Percentiles rank a stretch among this genome's conserved stretches.
Conservation (phyloP, 2,329 filamentous ascomycete species). For the Didymella sp. region DNA sequence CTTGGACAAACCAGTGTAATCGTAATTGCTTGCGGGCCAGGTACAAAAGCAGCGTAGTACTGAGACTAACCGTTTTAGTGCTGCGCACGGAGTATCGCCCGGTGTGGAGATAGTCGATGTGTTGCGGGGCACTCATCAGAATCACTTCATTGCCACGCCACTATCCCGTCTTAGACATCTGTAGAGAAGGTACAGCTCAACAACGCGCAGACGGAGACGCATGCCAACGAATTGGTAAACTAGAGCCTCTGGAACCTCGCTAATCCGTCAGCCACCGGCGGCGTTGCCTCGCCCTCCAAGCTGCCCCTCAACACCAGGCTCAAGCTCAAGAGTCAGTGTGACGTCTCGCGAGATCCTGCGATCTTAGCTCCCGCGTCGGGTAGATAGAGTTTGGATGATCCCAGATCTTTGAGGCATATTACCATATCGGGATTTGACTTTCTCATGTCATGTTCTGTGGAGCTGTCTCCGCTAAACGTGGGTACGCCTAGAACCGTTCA, state of each 20-base stretch:
- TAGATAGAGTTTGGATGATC: conserved; percentile 43
- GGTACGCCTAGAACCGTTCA: conserved; percentile 34
- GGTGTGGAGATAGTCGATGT: conserved; percentile 20
- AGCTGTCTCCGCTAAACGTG: conserved; percentile 16
- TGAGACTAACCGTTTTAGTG: conserved; percentile 24
- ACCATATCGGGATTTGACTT: conserved; percentile 17
- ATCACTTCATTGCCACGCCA: conserved; percentile 27
- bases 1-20: conserved; percentile 27
- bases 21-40: conserved; percentile 26
- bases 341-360: conserved; percentile 39
- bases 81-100: conserved; percentile 25
- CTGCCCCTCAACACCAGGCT: conserved; percentile 12
- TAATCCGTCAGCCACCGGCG: conserved; percentile 9
- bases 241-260: conserved; percentile 1
- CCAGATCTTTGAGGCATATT: conserved; percentile 27
- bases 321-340: conserved; percentile 19
- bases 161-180: conserved; percentile 6
- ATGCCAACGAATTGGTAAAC: background rate
- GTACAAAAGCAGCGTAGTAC: conserved; percentile 30
- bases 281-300: background rate
- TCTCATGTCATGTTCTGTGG: conserved; percentile 26
- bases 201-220: background rate
- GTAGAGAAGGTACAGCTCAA: conserved; percentile 11
- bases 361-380: conserved; percentile 45
- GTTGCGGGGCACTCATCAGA: conserved; percentile 28